phyloP scores from a whole-genome alignment of 2,329 filamentous ascomycete species.

The Aureobasidium pullulans region DNA sequence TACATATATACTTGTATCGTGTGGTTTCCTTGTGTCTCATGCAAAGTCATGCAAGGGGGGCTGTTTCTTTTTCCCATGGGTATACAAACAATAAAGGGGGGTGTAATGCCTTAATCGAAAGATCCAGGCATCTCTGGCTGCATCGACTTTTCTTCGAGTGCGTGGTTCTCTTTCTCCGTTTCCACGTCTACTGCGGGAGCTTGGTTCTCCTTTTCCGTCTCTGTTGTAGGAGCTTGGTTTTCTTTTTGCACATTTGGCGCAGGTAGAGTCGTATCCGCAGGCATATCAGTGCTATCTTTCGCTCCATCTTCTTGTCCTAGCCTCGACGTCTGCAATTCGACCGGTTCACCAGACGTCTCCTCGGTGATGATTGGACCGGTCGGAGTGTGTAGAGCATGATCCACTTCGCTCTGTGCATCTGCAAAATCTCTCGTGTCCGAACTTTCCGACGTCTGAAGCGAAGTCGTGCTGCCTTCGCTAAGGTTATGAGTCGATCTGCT shows the following conservation, averaged over 20 bases:
- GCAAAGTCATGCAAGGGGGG: neutral
- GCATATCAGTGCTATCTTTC: neutral
- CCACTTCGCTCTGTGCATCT: neutral
- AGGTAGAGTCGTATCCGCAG: neutral
- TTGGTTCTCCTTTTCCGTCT: neutral
- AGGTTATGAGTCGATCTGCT: neutral
- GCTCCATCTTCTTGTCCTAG: neutral
- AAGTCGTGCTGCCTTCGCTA: neutral
- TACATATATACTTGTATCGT: neutral
- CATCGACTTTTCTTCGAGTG: neutral
- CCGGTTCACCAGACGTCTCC: neutral
- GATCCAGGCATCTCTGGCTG: slow-evolving; percentile 10
- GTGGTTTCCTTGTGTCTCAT: neutral
- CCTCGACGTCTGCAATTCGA: neutral
- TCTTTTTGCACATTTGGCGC: neutral
- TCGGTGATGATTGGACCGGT: neutral
- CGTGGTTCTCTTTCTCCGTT: neutral
- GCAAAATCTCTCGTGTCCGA: slow-evolving; percentile 12
- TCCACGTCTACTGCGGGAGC: neutral
- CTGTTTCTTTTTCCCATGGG: neutral
- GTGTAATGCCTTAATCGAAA: neutral
- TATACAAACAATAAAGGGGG: neutral
- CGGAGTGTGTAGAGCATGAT: neutral
- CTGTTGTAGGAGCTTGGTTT: neutral
- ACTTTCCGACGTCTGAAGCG: neutral